Evolutionary conservation across 441 rosid species (phyloP).

Genomic region (Pelargonium citronellum): DNA sequence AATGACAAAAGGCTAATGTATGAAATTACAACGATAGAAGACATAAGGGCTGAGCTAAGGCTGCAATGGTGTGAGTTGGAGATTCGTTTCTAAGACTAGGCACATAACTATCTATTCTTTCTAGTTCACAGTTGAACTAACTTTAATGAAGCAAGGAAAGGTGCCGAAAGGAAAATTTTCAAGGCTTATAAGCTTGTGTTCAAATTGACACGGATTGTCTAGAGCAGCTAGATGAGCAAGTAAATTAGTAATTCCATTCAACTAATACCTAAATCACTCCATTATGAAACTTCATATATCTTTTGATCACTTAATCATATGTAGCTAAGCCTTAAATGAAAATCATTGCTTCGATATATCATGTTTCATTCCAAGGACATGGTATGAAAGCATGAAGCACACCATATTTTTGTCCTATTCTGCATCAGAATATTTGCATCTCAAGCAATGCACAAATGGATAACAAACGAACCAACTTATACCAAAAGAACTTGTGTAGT

Average conservation of each 20-base stretch:
- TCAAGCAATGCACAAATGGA: too few relatives aligned
- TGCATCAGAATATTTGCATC: too few relatives aligned
- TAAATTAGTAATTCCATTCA: too few relatives aligned
- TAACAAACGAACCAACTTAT: too few relatives aligned
- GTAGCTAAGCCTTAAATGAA: background rate
- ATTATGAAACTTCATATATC: background rate
- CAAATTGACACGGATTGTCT: too few relatives aligned
- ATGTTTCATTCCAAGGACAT: background rate
- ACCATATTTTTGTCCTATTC: conserved; percentile 41
- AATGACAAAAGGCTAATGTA: background rate
- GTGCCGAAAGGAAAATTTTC: too few relatives aligned
- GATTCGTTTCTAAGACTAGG: background rate
- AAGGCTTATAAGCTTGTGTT: too few relatives aligned
- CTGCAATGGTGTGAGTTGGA: background rate
- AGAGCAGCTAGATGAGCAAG: too few relatives aligned
- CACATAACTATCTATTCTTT: background rate
- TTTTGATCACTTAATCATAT: background rate
- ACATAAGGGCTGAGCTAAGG: background rate
- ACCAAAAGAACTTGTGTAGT: too few relatives aligned
- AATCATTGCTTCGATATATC: background rate
- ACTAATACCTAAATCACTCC: too few relatives aligned
- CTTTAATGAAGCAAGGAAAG: background rate
- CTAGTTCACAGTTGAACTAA: background rate
- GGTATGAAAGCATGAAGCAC: conserved; percentile 16
- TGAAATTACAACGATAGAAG: background rate